Evolutionary conservation across 805 yeast genomes (phyloP).

Genomic region (Sungouiella blattae): DNA sequence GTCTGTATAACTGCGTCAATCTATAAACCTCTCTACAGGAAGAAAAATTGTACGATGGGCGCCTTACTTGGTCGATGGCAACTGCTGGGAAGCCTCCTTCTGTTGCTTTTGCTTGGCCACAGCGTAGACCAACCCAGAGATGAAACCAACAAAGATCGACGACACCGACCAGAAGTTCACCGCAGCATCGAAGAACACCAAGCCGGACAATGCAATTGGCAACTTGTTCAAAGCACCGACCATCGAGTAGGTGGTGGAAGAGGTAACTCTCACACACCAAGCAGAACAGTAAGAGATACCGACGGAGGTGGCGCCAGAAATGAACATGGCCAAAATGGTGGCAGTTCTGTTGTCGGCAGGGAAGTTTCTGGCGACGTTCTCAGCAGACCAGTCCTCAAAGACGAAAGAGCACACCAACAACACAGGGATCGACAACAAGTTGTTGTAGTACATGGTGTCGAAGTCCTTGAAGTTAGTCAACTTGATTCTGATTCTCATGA

Average conservation of each 20-base stretch:
- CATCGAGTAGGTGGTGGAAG: constrained; percentile 98
- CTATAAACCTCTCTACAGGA: no score
- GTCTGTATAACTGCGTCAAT: no score
- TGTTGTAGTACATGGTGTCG: constrained; percentile 96
- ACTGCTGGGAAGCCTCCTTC: constrained; percentile 36
- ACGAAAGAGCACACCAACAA: constrained; percentile 69
- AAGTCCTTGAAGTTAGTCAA: constrained; percentile 94
- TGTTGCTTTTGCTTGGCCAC: constrained; percentile 91
- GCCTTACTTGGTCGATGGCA: constrained; percentile 23
- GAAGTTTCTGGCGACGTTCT: constrained; percentile 73
- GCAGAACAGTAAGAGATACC: constrained; percentile 99
- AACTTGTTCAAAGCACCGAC: constrained; percentile 98
- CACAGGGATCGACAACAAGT: constrained; percentile 88
- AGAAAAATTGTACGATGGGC: no score
- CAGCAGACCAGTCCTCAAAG: constrained; percentile 91
- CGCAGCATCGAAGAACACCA: constrained; percentile 91
- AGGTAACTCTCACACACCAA: constrained; percentile 99
- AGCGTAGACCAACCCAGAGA: constrained; percentile 94
- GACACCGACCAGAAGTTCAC: constrained; percentile 88
- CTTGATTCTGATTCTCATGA: constrained; percentile 98
- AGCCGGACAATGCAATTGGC: constrained; percentile 94
- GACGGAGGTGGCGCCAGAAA: constrained; percentile 91
- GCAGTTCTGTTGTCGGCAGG: constrained; percentile 67
- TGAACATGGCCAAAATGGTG: constrained; percentile 75
- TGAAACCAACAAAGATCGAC: constrained; percentile 89